phyloP scores from a whole-genome alignment of 495 filamentous ascomycete species.

The Astrocystis sublimbata region DNA sequence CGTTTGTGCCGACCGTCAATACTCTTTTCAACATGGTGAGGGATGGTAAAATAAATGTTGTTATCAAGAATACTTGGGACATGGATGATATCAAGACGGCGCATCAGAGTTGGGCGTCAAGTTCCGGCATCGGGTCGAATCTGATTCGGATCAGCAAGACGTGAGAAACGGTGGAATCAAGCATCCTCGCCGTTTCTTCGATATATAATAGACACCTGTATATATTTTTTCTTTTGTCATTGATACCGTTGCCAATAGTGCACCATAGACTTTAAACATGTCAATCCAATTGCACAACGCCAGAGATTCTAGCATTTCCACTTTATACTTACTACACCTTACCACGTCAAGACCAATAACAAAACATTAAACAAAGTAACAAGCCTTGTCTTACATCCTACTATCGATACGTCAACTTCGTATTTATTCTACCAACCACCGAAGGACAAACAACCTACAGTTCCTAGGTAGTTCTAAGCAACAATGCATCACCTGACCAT shows the following conservation, averaged over 20 bases:
- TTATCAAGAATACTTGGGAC: constrained; percentile 43
- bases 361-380: no score
- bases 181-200: background rate
- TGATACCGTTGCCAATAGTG: no score
- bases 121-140: constrained; percentile 37
- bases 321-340: no score
- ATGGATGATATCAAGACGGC: constrained; percentile 44
- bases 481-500: background rate
- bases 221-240: background rate
- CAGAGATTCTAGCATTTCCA: no score
- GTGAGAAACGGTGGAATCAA: background rate
- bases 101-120: constrained; percentile 40
- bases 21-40: constrained; percentile 35
- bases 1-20: constrained; percentile 33
- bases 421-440: background rate
- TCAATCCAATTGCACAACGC: no score
- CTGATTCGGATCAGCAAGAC: constrained; percentile 26
- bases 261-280: no score
- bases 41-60: constrained; percentile 38
- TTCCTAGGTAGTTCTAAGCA: background rate
- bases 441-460: background rate
- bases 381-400: no score
- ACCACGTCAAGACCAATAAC: no score
- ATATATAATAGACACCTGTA: background rate
- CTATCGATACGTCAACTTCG: no score